Base-by-base conservation (phyloP, 1,284 basidiomycete species). In the Austroboletus novae-zelandiae region DNA sequence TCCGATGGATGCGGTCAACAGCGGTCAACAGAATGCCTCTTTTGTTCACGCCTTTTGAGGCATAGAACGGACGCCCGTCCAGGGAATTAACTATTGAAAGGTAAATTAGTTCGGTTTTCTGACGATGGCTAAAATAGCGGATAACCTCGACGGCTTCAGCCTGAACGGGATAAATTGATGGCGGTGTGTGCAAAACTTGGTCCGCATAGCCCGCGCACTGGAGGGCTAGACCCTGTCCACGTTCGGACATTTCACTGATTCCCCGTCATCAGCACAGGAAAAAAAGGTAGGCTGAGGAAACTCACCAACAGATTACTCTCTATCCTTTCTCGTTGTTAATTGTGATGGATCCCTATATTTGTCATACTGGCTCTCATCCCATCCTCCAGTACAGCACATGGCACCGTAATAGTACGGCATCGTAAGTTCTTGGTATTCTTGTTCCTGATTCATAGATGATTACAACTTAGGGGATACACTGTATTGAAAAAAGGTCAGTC, bases 301-400 rank as follows among this genome's bases (percentile, higher is more conserved):
- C 60, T 56, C 52, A 59, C 60, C 50, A 47, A 42, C 36, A 40
- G 18, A 41, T 52, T 57, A 31, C 54, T 44, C 51, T 45, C 51
- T 59, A 59, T 63, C 61, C 64, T 52, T 66, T 66, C 59, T 62
- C 18, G 64, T 60, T 58, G 55, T 60, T 62, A 67, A 67, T 63
- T 66, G 59, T 62, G 59, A 67, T 62, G 57, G 39, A 50, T 40
- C 49, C 40, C 63, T 45, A 66, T 45, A 67, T 63, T 65, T 64
- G 53, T 67, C 45, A 29, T 49, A 39, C 42, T 47, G 36, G 41
- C 47, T 64, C 59, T 64, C 61, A 62, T 55, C 62, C 46, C 35
- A 45, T 46, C 40, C 46, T 45, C 43, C 52, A 45, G 31, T 41
- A 43, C 27, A 25, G 59, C 56, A 53, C 48, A 52, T 53, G 30